Evolutionary conservation across 306 rosid genomes (phyloP), one percentile per base, ranked within the genome.

Genomic region (Vicia sativa): DNA sequence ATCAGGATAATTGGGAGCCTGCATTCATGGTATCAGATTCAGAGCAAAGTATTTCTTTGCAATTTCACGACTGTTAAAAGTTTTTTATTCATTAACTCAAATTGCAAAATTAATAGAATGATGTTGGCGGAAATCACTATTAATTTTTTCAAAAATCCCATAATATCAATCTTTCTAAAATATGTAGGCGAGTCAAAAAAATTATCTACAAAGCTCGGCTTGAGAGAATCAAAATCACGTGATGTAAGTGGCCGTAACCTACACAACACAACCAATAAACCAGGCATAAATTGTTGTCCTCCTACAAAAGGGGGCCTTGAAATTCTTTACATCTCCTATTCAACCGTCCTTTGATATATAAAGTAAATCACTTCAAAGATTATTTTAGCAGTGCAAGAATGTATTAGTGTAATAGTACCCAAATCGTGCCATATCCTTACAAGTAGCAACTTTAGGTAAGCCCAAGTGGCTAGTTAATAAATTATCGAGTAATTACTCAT

Each of bases 1-100:
- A 68, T 95, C 85, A 55, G 97, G 99, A 88, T 90, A 88, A 87
- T 84, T 95, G 10, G 97, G 97, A 80, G 92, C 95, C 97, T 95
- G 87, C 82, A 82, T 57, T 68, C 54, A 72, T 26, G 68, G 73
- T 62, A 42, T 73, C 59, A 68, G 70, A 76, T 67, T 67, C 16
- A 46, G 62, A 39, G 25, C 21, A 39, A 70, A 68, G 53, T 59
- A 18, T 37, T 57, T 58, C 29, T 65, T 50, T 58, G 53, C 43
- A 62, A 62, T 56, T 41, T 61, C 45, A 54, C 62, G 56, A 74
- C 31, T 38, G 55, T 11, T 54, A 16, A 60, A 50, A 5, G 25
- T 3, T 31, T 65, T 78, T 70, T 43, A 62, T 38, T 43, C 55
- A 44, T 62, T 62, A 49, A 70, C 68, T 50, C 16, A 52, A 38